These are phyloP conservation scores for Coemansia sp. DNA, from an alignment of 371 early-diverging fungal species.

Conservation along the genomic window DNA sequence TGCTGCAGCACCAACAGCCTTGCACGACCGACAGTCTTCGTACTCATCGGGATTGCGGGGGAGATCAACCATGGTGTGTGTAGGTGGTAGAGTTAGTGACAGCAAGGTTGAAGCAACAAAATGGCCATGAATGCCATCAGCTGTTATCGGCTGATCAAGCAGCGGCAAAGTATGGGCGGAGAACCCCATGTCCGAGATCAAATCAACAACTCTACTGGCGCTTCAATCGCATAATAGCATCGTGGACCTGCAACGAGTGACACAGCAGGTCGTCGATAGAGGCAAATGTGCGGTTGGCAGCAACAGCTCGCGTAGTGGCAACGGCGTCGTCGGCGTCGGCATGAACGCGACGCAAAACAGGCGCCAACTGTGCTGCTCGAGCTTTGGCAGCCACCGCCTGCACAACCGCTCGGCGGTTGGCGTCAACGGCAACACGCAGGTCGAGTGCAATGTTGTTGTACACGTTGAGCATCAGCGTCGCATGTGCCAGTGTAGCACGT, in stretches of 20 bases:
- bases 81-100: background rate
- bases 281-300: constrained; percentile 22
- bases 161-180: background rate
- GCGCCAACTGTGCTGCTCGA: constrained; percentile 23
- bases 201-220: background rate
- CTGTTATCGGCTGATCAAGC: too few relatives aligned
- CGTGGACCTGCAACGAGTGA: constrained; percentile 45
- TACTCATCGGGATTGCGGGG: constrained; percentile 8
- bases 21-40: constrained; percentile 48
- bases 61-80: background rate
- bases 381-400: constrained; percentile 35
- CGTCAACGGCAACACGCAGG: constrained; percentile 34
- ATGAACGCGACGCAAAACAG: constrained; percentile 35
- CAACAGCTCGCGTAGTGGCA: constrained; percentile 15
- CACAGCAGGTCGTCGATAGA: constrained; percentile 44
- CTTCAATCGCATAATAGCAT: constrained; percentile 12
- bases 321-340: constrained; percentile 43
- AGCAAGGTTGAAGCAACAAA: too few relatives aligned
- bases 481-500: constrained; percentile 39
- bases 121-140: too few relatives aligned
- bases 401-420: constrained; percentile 36
- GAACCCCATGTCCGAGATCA: background rate
- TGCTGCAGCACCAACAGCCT: constrained; percentile 49
- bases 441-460: constrained; percentile 50
- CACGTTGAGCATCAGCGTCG: constrained; percentile 47